Evolutionary conservation across 2,329 filamentous ascomycete species (phyloP).

Genomic region (Aspergillus caelatus): DNA sequence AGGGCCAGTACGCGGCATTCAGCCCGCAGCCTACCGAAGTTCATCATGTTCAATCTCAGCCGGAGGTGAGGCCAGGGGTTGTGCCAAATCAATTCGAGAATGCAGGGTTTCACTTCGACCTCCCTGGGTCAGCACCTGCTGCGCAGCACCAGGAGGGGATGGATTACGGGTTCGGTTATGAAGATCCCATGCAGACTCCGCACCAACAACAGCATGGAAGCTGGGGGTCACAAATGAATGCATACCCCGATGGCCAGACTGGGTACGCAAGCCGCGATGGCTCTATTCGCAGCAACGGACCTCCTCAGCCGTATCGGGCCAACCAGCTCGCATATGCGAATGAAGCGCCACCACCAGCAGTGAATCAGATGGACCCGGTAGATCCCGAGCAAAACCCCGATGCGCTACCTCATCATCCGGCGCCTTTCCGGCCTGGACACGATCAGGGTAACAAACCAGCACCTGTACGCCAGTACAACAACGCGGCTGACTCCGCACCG

Average conservation of each 20-base stretch:
- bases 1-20: constrained; percentile 40
- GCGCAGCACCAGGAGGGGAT: constrained; percentile 20
- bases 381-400: constrained; percentile 53
- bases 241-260: constrained; percentile 11
- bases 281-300: constrained; percentile 22
- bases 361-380: constrained; percentile 17
- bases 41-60: constrained; percentile 48
- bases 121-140: constrained; percentile 50
- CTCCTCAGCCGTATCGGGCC: constrained; percentile 23
- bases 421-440: constrained; percentile 57
- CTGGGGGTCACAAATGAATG: constrained; percentile 15
- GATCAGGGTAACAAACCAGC: constrained; percentile 50
- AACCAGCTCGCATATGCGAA: constrained; percentile 26
- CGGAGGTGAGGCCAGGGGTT: constrained; percentile 42
- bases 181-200: constrained; percentile 20
- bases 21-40: constrained; percentile 33
- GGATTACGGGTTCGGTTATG: constrained; percentile 28
- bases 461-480: constrained; percentile 57
- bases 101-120: constrained; percentile 71
- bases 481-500: constrained; percentile 31
- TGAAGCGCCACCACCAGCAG: constrained; percentile 17
- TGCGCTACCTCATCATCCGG: constrained; percentile 58
- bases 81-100: constrained; percentile 41
- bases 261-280: constrained; percentile 15
- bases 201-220: constrained; percentile 19